phyloP scores from a whole-genome alignment of 441 rosid genomes.

The Flueggea neowawraea region DNA sequence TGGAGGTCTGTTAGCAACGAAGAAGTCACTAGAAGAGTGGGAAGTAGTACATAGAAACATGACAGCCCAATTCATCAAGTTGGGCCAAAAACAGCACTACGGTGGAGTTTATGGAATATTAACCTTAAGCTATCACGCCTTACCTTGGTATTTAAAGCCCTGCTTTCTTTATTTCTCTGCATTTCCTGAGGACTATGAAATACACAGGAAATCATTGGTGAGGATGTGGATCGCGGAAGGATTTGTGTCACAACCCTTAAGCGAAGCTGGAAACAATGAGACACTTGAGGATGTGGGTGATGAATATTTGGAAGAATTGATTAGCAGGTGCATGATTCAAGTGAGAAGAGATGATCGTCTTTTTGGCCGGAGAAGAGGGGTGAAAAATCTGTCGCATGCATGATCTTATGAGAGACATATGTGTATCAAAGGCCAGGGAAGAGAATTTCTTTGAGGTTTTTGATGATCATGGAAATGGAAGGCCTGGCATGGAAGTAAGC shows the following conservation, averaged over 20 bases:
- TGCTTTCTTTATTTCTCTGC: constrained; percentile 34
- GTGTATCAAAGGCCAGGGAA: constrained; percentile 7
- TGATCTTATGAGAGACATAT: constrained; percentile 34
- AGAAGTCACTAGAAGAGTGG: no score
- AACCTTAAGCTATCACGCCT: constrained; percentile 13
- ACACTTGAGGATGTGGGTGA: no score
- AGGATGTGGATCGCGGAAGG: no score
- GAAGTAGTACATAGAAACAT: no score
- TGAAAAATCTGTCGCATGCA: constrained; percentile 28
- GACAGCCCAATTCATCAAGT: no score
- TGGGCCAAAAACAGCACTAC: not conserved
- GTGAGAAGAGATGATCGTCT: constrained; percentile 17
- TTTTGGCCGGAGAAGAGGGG: not conserved
- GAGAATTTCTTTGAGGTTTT: no score
- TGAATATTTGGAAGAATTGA: no score
- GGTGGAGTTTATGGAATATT: constrained; percentile 10
- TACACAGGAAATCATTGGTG: not conserved
- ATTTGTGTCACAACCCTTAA: no score
- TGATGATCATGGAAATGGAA: no score
- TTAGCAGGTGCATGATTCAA: constrained; percentile 1
- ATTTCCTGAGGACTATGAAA: constrained; percentile 21
- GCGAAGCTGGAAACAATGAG: no score
- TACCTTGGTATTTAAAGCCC: constrained; percentile 22
- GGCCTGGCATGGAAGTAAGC: no score
- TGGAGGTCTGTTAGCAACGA: no score